Conservation (phyloP, 495 filamentous ascomycete species). For the Podospora fimiseda region DNA sequence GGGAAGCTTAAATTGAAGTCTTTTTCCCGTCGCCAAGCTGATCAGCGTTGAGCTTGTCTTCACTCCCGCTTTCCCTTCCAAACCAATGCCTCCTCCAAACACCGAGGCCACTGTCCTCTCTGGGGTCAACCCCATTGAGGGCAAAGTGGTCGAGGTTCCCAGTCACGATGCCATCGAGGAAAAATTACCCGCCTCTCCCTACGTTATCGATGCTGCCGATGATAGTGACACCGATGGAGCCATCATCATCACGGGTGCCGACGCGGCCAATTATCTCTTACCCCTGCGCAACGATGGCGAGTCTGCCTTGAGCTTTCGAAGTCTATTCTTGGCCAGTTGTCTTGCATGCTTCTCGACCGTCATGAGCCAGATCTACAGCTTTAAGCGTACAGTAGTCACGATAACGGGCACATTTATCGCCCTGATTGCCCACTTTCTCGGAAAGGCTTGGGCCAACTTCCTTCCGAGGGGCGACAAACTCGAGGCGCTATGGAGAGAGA, state of each 20-base stretch:
- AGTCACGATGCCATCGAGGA: conserved; percentile 14
- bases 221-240: conserved; percentile 20
- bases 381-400: conserved; percentile 18
- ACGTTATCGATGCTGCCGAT: conserved; percentile 19
- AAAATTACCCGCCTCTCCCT: conserved; percentile 4
- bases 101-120: conserved; percentile 9
- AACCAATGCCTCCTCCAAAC: background rate
- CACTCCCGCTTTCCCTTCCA: background rate
- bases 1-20: background rate
- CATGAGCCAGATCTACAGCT: conserved; percentile 43
- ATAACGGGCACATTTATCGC: conserved; percentile 21
- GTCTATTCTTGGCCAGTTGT: conserved; percentile 36
- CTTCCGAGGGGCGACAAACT: conserved; percentile 36
- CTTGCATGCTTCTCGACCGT: conserved; percentile 44
- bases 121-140: conserved; percentile 13
- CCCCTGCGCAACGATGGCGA: conserved; percentile 43
- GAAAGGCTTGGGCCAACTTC: conserved; percentile 34
- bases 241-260: conserved; percentile 23
- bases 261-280: conserved; percentile 26
- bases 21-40: background rate
- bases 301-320: conserved; percentile 40
- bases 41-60: background rate
- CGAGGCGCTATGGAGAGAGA: conserved; percentile 15
- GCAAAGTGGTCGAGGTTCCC: conserved; percentile 11
- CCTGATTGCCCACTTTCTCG: conserved; percentile 34